Percentiles rank a stretch among this genome's conserved stretches.
phyloP scores from a whole-genome alignment of 75 land plant genomes.

The Cupressus sempervirens region DNA sequence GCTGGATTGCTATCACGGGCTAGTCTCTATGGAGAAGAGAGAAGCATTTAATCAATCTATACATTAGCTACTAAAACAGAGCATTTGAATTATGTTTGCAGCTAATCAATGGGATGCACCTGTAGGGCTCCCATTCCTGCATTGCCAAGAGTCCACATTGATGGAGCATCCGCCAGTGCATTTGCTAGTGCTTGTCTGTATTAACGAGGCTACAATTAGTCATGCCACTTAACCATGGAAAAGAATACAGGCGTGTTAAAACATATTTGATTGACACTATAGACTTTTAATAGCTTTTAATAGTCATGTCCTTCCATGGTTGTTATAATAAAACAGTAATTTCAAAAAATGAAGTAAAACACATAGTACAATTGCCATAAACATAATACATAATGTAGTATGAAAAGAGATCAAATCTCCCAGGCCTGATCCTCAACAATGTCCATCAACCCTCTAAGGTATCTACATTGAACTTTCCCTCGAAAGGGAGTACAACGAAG shows the following conservation, averaged over 20 bases:
- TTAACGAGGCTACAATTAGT: not conserved
- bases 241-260: not conserved
- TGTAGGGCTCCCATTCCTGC: slow-evolving; percentile 99
- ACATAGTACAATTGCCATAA: not conserved
- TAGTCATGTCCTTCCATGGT: not conserved
- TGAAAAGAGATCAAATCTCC: not conserved
- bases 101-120: slow-evolving; percentile 32
- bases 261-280: not conserved
- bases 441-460: not conserved
- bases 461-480: not conserved
- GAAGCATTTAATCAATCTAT: not conserved
- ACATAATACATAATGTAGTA: not conserved
- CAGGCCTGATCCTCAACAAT: not conserved
- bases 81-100: not conserved
- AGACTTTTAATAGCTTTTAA: not conserved
- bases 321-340: not conserved
- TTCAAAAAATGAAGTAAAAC: not conserved
- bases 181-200: slow-evolving; percentile 91
- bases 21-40: slow-evolving; percentile 54
- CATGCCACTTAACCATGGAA: not conserved
- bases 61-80: not conserved
- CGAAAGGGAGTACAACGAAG: not conserved
- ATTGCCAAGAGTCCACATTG: slow-evolving; percentile 98
- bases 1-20: slow-evolving; percentile 88
- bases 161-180: slow-evolving; percentile 93